Percentiles rank a stretch among this genome's conserved stretches.
Evolutionary conservation across 805 yeast genomes (phyloP).

Genomic region (Lipomyces sp.): DNA sequence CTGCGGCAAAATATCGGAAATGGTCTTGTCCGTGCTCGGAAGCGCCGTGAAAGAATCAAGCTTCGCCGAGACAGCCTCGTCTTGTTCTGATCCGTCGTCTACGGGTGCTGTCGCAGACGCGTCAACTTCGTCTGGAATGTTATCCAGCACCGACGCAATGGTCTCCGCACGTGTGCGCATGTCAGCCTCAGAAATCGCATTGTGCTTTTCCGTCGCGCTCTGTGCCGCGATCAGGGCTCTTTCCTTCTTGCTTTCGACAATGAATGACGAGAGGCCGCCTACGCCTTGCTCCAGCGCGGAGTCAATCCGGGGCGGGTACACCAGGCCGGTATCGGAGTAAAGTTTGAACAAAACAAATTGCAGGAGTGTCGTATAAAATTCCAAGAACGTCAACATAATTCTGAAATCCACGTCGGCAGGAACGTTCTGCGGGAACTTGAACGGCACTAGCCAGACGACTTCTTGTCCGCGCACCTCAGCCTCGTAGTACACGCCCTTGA

Average conservation of each 20-base stretch:
- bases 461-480: conserved; percentile 89
- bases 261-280: conserved; percentile 83
- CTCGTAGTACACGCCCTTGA: conserved; percentile 95
- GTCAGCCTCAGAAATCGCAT: conserved; percentile 15
- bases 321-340: conserved; percentile 78
- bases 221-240: conserved; percentile 31
- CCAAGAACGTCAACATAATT: conserved; percentile 94
- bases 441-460: conserved; percentile 93
- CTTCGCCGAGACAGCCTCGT: conserved; percentile 33
- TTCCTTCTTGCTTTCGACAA: conserved; percentile 50
- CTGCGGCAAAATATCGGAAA: conserved; percentile 30
- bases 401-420: conserved; percentile 93
- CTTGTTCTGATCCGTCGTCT: conserved; percentile 39
- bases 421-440: conserved; percentile 92
- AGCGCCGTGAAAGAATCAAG: conserved; percentile 29
- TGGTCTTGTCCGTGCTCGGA: conserved; percentile 29
- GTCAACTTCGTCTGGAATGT: neutral
- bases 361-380: conserved; percentile 86
- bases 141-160: conserved; percentile 5
- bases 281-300: conserved; percentile 69
- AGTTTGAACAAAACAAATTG: conserved; percentile 84
- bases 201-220: conserved; percentile 31
- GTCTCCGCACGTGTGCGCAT: conserved; percentile 21
- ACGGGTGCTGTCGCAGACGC: conserved; percentile 48
- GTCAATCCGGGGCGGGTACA: conserved; percentile 88